phyloP scores from a whole-genome alignment of 2,329 filamentous ascomycete species.

The Fusarium heterosporum region DNA sequence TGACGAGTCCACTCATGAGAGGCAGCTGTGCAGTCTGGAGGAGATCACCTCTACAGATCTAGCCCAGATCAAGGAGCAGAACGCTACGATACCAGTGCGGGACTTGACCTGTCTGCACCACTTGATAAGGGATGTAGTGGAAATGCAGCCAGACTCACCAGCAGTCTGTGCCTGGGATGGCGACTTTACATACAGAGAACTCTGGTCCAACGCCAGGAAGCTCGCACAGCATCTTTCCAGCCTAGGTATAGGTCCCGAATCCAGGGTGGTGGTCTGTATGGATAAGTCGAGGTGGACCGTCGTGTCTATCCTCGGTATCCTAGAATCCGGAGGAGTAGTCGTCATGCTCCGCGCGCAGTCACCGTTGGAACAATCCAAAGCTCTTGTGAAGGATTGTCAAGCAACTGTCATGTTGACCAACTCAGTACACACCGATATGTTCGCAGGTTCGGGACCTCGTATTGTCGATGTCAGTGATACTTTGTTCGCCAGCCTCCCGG shows the following conservation, averaged over 20 bases:
- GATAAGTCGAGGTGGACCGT: background rate
- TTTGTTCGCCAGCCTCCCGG: background rate
- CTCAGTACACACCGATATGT: background rate
- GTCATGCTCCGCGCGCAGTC: background rate
- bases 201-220: background rate
- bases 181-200: background rate
- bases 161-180: background rate
- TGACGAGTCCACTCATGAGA: background rate
- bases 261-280: background rate
- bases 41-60: background rate
- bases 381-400: background rate
- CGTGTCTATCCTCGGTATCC: background rate
- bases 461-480: background rate
- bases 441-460: background rate
- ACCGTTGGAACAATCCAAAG: background rate
- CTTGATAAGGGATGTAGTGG: background rate
- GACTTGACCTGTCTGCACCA: background rate
- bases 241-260: background rate
- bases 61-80: background rate
- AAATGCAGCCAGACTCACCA: background rate
- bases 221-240: constrained; percentile 4
- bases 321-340: background rate
- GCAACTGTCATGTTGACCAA: background rate
- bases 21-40: background rate
- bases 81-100: background rate